Base-by-base conservation (phyloP, 1,284 basidiomycete species). In the Pseudozyma thailandica region DNA sequence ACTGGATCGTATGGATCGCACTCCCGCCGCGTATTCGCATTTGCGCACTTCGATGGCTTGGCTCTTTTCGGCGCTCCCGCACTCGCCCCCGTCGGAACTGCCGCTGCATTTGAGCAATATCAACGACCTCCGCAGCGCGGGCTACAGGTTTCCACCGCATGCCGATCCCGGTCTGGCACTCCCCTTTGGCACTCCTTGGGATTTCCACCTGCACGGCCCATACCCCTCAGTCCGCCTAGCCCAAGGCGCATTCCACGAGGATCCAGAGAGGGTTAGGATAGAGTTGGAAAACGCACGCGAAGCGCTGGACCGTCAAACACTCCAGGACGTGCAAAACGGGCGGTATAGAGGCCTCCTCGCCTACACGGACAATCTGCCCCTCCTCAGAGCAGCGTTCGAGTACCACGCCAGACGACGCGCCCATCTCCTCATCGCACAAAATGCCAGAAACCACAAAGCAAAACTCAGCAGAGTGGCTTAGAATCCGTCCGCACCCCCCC, bases 211-310 rank as follows among this genome's bases (percentile, higher is more conserved):
- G 8, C 38, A 35, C 15, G 58, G 58, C 1, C 58, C 58, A 3
- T 61, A 61, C 23, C 58, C 58, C 13, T 25, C 51, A 1, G n/a
- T 27, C 2, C 18, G 58, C 12, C 28, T 61, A 8, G 35, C 27
- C 3, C 26, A 44, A 23, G 35, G 3, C 5, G 38, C 16, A 4
- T 13, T 13, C 6, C 8, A 35, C 13, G 13, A 35, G 13, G 13
- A 35, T 15, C 15, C 30, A 31, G 25, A 27, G 10, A n/a, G 28
- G 16, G 20, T 48, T n/a, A n/a, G 38, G 41, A 16, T 16, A 6
- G 60, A 63, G n/a, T 3, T 64, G 33, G 42, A 45, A 2, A 63
- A 63, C n/a, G 60, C 60, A 6, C 9, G n/a, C 7, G 6, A 45
- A 2, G 61, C 61, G 15, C 42, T 50, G n/a, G 50, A 53, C 20